Percentiles rank a stretch among this genome's conserved stretches.
phyloP scores from a whole-genome alignment of 345 rosid genomes.

The Microcos paniculata region DNA sequence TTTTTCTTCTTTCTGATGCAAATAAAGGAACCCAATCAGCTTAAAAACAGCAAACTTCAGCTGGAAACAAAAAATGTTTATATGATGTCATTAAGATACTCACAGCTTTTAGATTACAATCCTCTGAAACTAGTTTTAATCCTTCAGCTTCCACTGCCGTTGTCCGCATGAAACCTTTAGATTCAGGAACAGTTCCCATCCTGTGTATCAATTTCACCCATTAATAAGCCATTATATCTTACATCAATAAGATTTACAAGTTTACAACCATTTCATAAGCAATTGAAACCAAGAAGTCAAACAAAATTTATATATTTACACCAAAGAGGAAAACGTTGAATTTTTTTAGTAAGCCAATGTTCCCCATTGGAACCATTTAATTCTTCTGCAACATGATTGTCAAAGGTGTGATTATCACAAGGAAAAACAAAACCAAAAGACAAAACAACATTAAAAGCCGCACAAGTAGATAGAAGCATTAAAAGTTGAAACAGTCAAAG shows the following conservation, averaged over 20 bases:
- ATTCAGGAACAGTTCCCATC: conserved; percentile 71
- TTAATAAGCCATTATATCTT: conserved; percentile 11
- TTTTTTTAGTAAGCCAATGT: neutral
- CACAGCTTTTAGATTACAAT: conserved; percentile 65
- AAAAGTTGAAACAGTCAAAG: neutral
- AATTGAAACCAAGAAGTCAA: neutral
- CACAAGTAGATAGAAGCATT: neutral
- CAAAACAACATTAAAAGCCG: neutral
- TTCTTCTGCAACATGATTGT: neutral
- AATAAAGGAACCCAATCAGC: conserved; percentile 43
- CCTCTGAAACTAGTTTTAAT: conserved; percentile 73
- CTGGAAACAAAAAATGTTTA: conserved; percentile 5
- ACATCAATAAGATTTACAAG: neutral
- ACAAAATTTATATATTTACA: neutral
- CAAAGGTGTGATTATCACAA: neutral
- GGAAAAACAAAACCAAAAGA: neutral
- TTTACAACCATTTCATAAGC: neutral
- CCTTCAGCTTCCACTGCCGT: conserved; percentile 70
- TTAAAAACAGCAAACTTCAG: conserved; percentile 17
- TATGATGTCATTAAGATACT: conserved; percentile 29
- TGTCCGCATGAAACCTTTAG: conserved; percentile 56
- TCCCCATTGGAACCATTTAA: neutral
- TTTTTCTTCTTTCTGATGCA: conserved; percentile 69
- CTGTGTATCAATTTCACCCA: conserved; percentile 36
- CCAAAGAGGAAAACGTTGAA: neutral